phyloP scores from a whole-genome alignment of 192 early-diverging fungal genomes.

The Coemansia sp. region DNA sequence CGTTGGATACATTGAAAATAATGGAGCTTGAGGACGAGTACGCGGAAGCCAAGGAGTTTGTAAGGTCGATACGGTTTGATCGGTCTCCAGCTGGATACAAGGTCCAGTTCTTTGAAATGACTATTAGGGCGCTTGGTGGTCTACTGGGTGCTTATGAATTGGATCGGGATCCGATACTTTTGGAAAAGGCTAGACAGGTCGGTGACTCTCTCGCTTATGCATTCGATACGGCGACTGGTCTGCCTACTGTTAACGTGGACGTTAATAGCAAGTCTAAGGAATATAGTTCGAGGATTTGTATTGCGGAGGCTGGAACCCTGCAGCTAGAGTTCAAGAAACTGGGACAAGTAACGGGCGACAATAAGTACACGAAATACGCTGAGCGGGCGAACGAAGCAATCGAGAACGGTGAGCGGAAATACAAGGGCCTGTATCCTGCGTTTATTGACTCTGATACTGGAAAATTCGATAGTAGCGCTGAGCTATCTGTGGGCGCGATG shows the following conservation, averaged over 20 bases:
- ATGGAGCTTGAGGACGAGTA: slow-evolving; percentile 82
- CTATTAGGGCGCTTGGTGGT: slow-evolving; percentile 86
- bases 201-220: slow-evolving; percentile 74
- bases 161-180: slow-evolving; percentile 64
- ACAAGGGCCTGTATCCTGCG: slow-evolving; percentile 79
- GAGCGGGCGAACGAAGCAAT: slow-evolving; percentile 64
- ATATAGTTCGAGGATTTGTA: slow-evolving; percentile 13
- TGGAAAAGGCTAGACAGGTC: slow-evolving; percentile 76
- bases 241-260: slow-evolving; percentile 72
- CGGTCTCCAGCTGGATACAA: slow-evolving; percentile 5
- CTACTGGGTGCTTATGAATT: slow-evolving; percentile 81
- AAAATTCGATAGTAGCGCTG: slow-evolving; percentile 20
- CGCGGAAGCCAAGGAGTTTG: slow-evolving; percentile 67
- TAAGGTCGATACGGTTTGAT: slow-evolving; percentile 62
- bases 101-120: slow-evolving; percentile 75
- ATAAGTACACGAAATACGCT: slow-evolving; percentile 73
- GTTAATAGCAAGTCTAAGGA: slow-evolving; percentile 22
- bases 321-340: slow-evolving; percentile 91
- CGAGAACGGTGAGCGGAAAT: slow-evolving; percentile 38
- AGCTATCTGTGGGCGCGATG: slow-evolving; percentile 75
- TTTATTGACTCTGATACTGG: slow-evolving; percentile 47
- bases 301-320: slow-evolving; percentile 80
- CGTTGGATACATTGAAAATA: slow-evolving; percentile 81
- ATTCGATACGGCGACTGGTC: slow-evolving; percentile 67
- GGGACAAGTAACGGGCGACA: slow-evolving; percentile 72